Percentiles rank a stretch among this genome's conserved stretches.
phyloP scores from a whole-genome alignment of 331 rosid species.

The Stylosanthes scabra region DNA sequence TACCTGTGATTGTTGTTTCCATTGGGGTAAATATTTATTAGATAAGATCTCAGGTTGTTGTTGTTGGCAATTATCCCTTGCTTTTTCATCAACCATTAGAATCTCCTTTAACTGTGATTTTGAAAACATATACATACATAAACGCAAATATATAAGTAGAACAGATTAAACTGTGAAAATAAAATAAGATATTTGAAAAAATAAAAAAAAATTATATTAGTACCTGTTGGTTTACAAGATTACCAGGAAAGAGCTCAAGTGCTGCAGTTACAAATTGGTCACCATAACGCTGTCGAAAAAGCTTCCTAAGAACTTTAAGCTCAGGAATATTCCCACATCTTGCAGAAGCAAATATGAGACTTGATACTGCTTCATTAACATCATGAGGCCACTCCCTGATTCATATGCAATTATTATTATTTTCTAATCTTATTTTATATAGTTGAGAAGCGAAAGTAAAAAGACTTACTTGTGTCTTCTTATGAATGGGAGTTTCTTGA shows the following conservation, averaged over 20 bases:
- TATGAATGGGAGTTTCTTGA: constrained; percentile 60
- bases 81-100: constrained; percentile 69
- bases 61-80: constrained; percentile 49
- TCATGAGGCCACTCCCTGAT: constrained; percentile 85
- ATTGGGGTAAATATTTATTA: constrained; percentile 62
- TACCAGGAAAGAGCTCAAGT: constrained; percentile 68
- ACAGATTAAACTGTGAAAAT: background rate
- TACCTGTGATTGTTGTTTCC: constrained; percentile 56
- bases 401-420: too few relatives aligned
- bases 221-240: constrained; percentile 84
- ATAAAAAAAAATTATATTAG: background rate
- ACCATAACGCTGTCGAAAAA: constrained; percentile 79
- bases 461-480: constrained; percentile 64
- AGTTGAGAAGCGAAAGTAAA: background rate
- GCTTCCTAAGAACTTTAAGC: constrained; percentile 66
- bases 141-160: too few relatives aligned
- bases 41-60: constrained; percentile 54
- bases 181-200: background rate
- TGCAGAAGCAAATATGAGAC: constrained; percentile 86
- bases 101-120: constrained; percentile 65
- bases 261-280: constrained; percentile 60
- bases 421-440: too few relatives aligned
- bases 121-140: background rate
- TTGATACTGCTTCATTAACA: constrained; percentile 88
- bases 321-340: constrained; percentile 95